These are phyloP conservation scores for Penicillium sclerotiorum DNA, from an alignment of 2,329 filamentous ascomycete species.

Conservation along the genomic window DNA sequence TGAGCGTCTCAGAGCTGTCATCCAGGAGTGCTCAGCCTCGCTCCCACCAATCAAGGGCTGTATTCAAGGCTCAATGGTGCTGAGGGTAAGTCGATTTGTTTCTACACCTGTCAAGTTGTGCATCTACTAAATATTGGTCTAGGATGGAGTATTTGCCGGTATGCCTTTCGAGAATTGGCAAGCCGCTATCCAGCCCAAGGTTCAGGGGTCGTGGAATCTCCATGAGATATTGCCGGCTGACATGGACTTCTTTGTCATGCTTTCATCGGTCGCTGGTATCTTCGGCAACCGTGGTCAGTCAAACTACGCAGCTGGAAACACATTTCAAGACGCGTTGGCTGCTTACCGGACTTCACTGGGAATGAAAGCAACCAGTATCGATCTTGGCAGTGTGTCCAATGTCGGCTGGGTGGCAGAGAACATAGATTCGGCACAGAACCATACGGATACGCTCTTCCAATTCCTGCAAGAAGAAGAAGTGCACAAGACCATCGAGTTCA, in stretches of 20 bases:
- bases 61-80: constrained; percentile 27
- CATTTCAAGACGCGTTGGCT: constrained; percentile 43
- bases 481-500: constrained; percentile 20
- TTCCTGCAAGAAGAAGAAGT: constrained; percentile 29
- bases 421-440: constrained; percentile 10
- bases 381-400: constrained; percentile 36
- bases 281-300: constrained; percentile 51
- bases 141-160: constrained; percentile 21
- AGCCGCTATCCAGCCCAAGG: constrained; percentile 43
- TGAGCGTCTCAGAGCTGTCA: constrained; percentile 5
- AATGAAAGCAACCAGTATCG: constrained; percentile 22
- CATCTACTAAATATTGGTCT: background rate
- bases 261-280: constrained; percentile 47
- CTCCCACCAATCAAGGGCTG: constrained; percentile 29
- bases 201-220: constrained; percentile 42
- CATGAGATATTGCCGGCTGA: constrained; percentile 30
- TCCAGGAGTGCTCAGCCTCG: background rate
- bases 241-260: constrained; percentile 48
- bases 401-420: constrained; percentile 39
- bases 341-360: constrained; percentile 26
- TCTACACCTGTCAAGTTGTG: background rate
- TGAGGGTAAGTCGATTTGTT: constrained; percentile 16
- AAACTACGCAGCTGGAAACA: constrained; percentile 46
- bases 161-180: constrained; percentile 46
- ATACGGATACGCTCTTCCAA: constrained; percentile 21